Percentiles rank a stretch among this genome's conserved stretches.
Conservation (phyloP, 441 rosid species). For the Populus hybrid region DNA sequence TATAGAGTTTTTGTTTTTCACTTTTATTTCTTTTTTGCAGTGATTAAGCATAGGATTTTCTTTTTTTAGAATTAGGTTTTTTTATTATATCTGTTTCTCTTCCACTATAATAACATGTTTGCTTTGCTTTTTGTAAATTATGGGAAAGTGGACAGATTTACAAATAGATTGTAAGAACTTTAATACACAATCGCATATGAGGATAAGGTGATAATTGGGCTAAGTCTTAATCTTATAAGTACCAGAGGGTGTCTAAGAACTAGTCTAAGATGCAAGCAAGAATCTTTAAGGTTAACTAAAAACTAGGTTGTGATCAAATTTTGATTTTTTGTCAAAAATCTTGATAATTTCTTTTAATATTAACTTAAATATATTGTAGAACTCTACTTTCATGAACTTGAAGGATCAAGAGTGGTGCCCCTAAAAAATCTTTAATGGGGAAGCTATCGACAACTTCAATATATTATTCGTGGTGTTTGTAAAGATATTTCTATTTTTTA, state of each 20-base stretch:
- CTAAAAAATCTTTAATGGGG: constrained; percentile 63
- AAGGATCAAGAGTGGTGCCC: constrained; percentile 58
- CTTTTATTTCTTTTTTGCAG: no score
- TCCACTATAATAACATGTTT: neutral
- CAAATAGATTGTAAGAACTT: constrained; percentile 85
- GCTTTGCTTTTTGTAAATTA: constrained; percentile 7
- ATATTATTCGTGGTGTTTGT: neutral
- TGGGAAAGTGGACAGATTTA: constrained; percentile 81
- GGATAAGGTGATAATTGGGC: constrained; percentile 71
- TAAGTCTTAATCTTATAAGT: constrained; percentile 74
- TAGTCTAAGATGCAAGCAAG: constrained; percentile 94
- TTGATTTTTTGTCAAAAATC: neutral
- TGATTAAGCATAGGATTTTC: no score
- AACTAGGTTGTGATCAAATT: neutral
- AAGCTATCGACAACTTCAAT: constrained; percentile 58
- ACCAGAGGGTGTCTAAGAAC: constrained; percentile 72
- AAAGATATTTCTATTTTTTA: neutral
- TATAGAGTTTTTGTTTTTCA: no score
- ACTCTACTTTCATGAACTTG: constrained; percentile 9
- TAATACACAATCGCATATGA: constrained; percentile 70
- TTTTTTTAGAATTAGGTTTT: neutral
- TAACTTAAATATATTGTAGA: neutral
- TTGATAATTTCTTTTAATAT: neutral
- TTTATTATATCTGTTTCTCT: neutral
- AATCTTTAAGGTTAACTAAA: constrained; percentile 58